A percentile compares a stretch with the other conserved stretches of the same genome.
phyloP scores from a whole-genome alignment of 768 basidiomycete species.

The Gymnopilus dilepis region DNA sequence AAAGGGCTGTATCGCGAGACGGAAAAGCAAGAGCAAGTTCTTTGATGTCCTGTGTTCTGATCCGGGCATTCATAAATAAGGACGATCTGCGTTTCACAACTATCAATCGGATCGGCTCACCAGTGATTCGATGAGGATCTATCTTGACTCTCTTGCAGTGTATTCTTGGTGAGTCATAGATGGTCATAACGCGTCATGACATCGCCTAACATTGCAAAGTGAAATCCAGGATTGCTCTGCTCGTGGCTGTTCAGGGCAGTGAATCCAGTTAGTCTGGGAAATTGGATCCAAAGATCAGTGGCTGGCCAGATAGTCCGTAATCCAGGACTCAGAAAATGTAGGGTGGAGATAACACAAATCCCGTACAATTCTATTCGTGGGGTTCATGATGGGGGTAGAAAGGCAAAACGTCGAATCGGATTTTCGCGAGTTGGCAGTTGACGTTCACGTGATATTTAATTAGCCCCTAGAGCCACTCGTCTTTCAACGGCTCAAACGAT shows the following conservation, averaged over 20 bases:
- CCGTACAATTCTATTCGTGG: too few species aligned
- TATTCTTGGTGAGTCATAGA: too few species aligned
- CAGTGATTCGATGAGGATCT: not conserved
- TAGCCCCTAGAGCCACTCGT: too few species aligned
- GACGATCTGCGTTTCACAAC: not conserved
- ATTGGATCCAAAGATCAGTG: too few species aligned
- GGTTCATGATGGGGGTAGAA: too few species aligned
- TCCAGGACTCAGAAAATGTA: too few species aligned
- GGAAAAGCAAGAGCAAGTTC: not conserved
- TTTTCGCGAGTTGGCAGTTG: too few species aligned
- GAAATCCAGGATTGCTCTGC: not conserved
- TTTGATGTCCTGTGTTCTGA: not conserved
- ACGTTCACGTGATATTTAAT: too few species aligned
- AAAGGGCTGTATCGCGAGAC: not conserved
- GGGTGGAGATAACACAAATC: too few species aligned
- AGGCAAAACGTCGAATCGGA: not conserved
- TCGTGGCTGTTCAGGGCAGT: conserved; percentile 1
- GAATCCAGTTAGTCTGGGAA: not conserved
- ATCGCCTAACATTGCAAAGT: conserved; percentile 2
- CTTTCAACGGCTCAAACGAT: too few species aligned
- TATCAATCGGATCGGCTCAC: not conserved
- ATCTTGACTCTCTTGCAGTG: not conserved
- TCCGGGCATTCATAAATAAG: not conserved
- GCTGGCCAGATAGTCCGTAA: too few species aligned
- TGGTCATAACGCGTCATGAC: conserved; percentile 2